A percentile compares a stretch with the other conserved stretches of the same genome.
Evolutionary conservation across 2,329 filamentous ascomycete genomes (phyloP).

Genomic region (Colletotrichum limetticola): DNA sequence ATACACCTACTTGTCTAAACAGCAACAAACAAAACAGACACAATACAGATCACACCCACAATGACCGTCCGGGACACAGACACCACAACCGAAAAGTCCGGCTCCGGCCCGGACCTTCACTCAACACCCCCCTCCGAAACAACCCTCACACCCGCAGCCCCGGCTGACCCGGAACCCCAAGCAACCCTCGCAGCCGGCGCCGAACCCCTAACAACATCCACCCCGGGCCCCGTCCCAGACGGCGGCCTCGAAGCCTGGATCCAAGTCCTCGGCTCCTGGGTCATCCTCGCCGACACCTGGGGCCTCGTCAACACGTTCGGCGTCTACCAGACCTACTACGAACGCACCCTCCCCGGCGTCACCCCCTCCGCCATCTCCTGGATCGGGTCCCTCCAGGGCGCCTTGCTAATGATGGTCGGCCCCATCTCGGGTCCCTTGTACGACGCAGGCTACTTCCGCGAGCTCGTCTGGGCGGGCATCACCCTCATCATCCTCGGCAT

Average conservation of each 20-base stretch:
- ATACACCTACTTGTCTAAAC: background rate
- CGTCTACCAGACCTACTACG: constrained; percentile 58
- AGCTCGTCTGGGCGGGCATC: constrained; percentile 48
- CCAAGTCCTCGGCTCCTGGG: constrained; percentile 40
- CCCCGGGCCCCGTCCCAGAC: constrained; percentile 35
- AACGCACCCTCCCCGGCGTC: constrained; percentile 45
- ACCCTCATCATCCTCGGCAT: constrained; percentile 51
- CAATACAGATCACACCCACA: background rate
- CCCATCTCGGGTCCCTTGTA: constrained; percentile 53
- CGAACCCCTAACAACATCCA: constrained; percentile 3
- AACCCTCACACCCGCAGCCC: background rate
- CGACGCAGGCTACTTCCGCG: constrained; percentile 54
- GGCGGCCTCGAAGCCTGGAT: constrained; percentile 42
- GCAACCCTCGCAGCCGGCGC: background rate
- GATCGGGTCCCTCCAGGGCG: constrained; percentile 56
- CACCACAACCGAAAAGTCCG: constrained; percentile 6
- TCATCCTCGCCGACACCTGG: constrained; percentile 37
- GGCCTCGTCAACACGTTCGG: constrained; percentile 57
- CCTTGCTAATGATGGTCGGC: constrained; percentile 52
- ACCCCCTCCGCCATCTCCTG: constrained; percentile 55
- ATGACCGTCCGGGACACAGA: constrained; percentile 8
- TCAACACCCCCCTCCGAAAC: constrained; percentile 17
- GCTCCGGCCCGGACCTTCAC: background rate
- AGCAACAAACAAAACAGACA: background rate
- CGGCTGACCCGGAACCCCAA: constrained; percentile 8